Conservation (phyloP, 441 rosid genomes). For the Biscutella laevigata region DNA sequence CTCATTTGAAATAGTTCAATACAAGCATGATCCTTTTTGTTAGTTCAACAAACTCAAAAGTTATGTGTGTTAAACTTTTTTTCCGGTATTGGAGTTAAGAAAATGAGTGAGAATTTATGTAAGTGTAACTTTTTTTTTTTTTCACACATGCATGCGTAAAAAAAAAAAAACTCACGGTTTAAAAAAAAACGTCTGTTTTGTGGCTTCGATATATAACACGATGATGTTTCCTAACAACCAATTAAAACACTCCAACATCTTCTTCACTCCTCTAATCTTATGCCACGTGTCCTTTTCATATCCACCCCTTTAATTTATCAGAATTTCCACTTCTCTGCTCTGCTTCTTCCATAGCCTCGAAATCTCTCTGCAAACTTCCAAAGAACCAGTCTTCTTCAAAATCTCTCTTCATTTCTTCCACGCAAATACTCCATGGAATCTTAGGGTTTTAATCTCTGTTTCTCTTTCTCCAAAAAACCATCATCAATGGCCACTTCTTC, state of each 20-base stretch:
- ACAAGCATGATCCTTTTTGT: too few species aligned
- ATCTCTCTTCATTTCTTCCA: constrained; percentile 1
- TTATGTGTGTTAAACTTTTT: too few species aligned
- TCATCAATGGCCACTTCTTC: constrained; percentile 20
- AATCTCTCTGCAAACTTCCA: constrained; percentile 16
- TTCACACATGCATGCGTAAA: too few species aligned
- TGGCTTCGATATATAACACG: constrained; percentile 21
- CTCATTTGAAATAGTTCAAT: too few species aligned
- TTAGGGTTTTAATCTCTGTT: constrained; percentile 24
- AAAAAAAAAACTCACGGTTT: too few species aligned
- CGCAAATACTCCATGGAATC: constrained; percentile 9
- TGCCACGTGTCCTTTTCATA: constrained; percentile 55
- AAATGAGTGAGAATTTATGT: too few species aligned
- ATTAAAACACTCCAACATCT: constrained; percentile 28
- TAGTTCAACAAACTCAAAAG: too few species aligned
- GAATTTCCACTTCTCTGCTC: neutral
- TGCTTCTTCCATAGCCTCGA: constrained; percentile 20
- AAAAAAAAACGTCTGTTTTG: too few species aligned
- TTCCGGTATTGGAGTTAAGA: too few species aligned
- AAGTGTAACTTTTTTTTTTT: too few species aligned
- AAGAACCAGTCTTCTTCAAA: constrained; percentile 11
- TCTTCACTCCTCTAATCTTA: constrained; percentile 18
- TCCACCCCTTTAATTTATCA: constrained; percentile 42
- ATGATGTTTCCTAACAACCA: constrained; percentile 29
- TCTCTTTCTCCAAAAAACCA: neutral